Evolutionary conservation across 2,329 filamentous ascomycete species (phyloP), one percentile per base, ranked within the genome.

Genomic region (Phoma sp.): DNA sequence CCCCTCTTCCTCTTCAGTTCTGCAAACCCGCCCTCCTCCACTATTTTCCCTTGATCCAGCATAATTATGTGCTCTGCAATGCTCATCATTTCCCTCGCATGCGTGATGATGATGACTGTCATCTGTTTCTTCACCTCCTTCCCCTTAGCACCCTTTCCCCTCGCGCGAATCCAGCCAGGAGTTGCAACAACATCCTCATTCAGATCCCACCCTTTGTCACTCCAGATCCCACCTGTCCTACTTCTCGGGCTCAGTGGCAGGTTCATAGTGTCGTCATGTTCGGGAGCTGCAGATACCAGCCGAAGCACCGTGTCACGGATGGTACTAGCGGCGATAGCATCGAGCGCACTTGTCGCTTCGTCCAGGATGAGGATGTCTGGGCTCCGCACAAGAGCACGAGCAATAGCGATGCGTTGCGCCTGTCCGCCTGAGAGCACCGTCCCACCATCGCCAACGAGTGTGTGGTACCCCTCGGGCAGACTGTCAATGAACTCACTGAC

Each of bases 1-100:
- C 61, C 59, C 40, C 52, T 64, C 58, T 55, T 70, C 54, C 61
- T 56, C 53, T 59, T 70, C 63, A 97, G 71, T 53, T 85, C 84
- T 2, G 81, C 75, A 72, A 88, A 96, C 0, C 72, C 66, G 0
- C 93, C 93, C 50, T 82, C 75, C 69, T 93, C 88, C 6, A 90
- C 84, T 2, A 83, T 78, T 2, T 83, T 81, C 0, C 86, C 83
- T n/a, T 89, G 83, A 25, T 96, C 80, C 55, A 88, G 63, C 58
- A 97, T 85, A 0, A 93, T 79, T 7, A 97, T 79, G 39, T 84
- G 80, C 69, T 91, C 87, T 0, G 89, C 89, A 54, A 90, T 83
- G 52, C 82, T 81, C 90, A 98, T 97, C 91, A 96, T 96, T 67
- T 93, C 88, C 57, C 79, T 80, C 52, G 83, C 85, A 75, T 97